Evolutionary conservation across 192 early-diverging fungal species (phyloP).

Genomic region (Backusella liffmaniae): DNA sequence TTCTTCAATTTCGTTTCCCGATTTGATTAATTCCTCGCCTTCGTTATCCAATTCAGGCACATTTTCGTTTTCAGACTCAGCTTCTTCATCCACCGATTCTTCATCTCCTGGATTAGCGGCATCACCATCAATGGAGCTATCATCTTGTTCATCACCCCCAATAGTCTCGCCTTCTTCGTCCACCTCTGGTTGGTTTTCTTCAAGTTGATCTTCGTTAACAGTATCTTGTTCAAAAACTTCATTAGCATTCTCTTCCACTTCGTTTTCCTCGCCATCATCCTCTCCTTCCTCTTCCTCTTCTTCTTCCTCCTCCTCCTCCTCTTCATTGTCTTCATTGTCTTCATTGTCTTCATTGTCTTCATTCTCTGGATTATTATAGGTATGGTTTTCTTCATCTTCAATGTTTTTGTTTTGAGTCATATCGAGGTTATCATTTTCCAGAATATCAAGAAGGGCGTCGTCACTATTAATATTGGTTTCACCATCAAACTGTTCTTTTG

Average conservation of each 20-base stretch:
- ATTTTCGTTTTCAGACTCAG: background rate
- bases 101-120: background rate
- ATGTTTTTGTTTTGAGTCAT: background rate
- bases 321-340: background rate
- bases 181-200: background rate
- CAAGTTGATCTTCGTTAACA: background rate
- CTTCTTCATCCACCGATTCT: background rate
- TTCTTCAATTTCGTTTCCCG: background rate
- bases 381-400: background rate
- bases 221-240: background rate
- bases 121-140: background rate
- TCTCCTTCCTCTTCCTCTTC: background rate
- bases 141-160: background rate
- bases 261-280: background rate
- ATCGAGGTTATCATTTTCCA: background rate
- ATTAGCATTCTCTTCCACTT: background rate
- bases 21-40: background rate
- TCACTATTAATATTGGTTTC: background rate
- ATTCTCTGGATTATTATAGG: background rate
- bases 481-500: background rate
- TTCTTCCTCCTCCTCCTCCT: background rate
- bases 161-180: background rate
- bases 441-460: background rate
- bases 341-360: background rate
- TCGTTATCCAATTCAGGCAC: slow-evolving; percentile 2